Evolutionary conservation across 179 eudicot species (phyloP).

Genomic region (Kewa caespitosa): DNA sequence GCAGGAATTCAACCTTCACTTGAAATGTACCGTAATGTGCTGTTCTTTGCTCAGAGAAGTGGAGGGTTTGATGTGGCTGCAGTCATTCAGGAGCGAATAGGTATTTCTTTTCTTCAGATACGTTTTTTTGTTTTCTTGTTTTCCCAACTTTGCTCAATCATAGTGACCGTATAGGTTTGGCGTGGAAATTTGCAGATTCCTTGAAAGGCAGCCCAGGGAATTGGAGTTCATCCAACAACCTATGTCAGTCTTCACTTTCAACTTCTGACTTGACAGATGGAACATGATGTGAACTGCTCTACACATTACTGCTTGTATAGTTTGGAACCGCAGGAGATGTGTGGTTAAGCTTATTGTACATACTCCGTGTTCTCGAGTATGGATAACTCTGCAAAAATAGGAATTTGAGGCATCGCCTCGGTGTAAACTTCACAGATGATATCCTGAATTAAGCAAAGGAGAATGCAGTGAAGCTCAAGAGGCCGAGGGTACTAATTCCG

Average conservation of each 20-base stretch:
- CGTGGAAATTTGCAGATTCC: slow-evolving; percentile 26
- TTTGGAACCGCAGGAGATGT: too few relatives aligned
- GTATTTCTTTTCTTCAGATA: slow-evolving; percentile 31
- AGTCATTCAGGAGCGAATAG: slow-evolving; percentile 55
- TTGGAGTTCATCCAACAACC: slow-evolving; percentile 21
- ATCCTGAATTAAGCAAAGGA: too few relatives aligned
- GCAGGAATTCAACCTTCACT: slow-evolving; percentile 66
- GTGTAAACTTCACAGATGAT: too few relatives aligned
- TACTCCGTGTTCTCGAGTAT: too few relatives aligned
- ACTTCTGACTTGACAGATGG: slow-evolving; percentile 30
- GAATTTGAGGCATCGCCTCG: too few relatives aligned
- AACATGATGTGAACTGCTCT: slow-evolving; percentile 18
- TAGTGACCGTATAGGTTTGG: slow-evolving; percentile 7
- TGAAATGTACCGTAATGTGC: slow-evolving; percentile 54
- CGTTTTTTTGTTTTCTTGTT: not conserved
- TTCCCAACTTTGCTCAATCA: not conserved
- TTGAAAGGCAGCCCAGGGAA: slow-evolving; percentile 30
- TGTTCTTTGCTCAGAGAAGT: slow-evolving; percentile 65
- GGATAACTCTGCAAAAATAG: too few relatives aligned
- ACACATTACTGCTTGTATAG: too few relatives aligned
- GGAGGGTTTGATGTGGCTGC: slow-evolving; percentile 57
- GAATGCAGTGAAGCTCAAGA: too few relatives aligned
- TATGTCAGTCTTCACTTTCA: slow-evolving; percentile 27
- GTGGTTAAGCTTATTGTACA: too few relatives aligned
- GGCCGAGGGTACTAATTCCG: too few relatives aligned